Evolutionary conservation across 2,329 filamentous ascomycete species (phyloP), one percentile per base, ranked within the genome.

Genomic region (Exophiala alcalophila): DNA sequence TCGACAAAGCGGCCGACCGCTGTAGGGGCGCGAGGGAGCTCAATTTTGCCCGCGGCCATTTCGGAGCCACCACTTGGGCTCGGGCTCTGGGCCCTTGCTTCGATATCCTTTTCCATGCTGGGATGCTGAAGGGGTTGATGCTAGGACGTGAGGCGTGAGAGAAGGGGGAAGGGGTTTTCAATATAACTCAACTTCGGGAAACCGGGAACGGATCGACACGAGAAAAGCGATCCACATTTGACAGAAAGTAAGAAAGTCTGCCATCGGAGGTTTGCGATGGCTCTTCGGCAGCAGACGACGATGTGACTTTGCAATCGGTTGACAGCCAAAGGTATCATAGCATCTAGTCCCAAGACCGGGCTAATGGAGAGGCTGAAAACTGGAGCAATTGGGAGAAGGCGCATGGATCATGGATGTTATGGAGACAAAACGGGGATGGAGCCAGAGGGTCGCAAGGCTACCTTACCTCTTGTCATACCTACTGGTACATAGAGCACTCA

Each of bases 1-100:
- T 70, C 65, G 4, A 61, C 35, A 18, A 68, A 58, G 5, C 65
- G 63, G 18, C 52, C 52, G 14, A 47, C 42, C 1, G 40, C 36
- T 5, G 49, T 48, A n/a, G 42, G 36, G 8, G 52, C 42, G 9
- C 14, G 19, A 24, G 48, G 48, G 12, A 48, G 38, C 25, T 52
- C 52, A 21, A 52, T 36, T 18, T 45, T 42, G 21, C 52, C 49
- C 9, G 41, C 24, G 16, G 36, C 19, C 4, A 36, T 14, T 15
- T 46, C 36, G 31, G 31, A 26, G 18, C 25, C 28, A 19, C 35
- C 18, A 29, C 30, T 35, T 10, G 30, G 30, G 36, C 36, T 40
- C 10, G 30, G 30, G 36, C 36, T 40, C 5, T 23, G 30, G 4
- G 30, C 24, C 25, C 31, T 33, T 35, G 43, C 43, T 36, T 46